Percentiles rank a stretch among this genome's conserved stretches.
phyloP scores from a whole-genome alignment of 2,329 filamentous ascomycete species.

The Venturia pyrina region DNA sequence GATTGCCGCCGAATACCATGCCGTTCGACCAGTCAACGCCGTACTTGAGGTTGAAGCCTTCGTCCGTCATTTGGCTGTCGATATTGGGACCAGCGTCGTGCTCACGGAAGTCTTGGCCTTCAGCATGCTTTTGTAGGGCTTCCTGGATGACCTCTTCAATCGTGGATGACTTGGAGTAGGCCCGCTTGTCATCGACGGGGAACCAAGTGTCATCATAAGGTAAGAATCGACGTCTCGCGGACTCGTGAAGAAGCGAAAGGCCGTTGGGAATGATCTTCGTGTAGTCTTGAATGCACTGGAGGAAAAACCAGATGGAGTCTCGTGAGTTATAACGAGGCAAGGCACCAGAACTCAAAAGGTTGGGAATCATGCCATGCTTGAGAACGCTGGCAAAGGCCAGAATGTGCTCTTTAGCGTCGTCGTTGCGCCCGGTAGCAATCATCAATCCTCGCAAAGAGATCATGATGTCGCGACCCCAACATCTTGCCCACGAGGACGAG shows the following conservation, averaged over 20 bases:
- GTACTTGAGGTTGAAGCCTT: constrained; percentile 87
- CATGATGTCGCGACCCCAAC: constrained; percentile 96
- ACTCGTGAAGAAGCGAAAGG: constrained; percentile 59
- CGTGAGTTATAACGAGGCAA: constrained; percentile 88
- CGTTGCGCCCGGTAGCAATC: constrained; percentile 78
- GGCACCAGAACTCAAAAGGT: constrained; percentile 76
- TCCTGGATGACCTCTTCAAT: constrained; percentile 89
- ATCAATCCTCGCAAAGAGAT: constrained; percentile 90
- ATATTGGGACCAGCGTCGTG: constrained; percentile 84
- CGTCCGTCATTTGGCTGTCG: constrained; percentile 84
- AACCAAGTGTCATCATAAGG: constrained; percentile 98
- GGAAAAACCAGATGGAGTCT: constrained; percentile 95
- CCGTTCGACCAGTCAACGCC: constrained; percentile 86
- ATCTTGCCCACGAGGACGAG: constrained; percentile 84
- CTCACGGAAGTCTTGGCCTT: constrained; percentile 84
- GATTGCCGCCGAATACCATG: constrained; percentile 87
- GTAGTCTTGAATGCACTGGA: constrained; percentile 94
- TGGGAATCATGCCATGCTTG: constrained; percentile 98
- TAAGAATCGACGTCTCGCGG: constrained; percentile 74
- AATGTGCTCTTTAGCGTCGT: constrained; percentile 88
- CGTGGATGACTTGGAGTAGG: constrained; percentile 76
- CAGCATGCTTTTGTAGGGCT: constrained; percentile 81
- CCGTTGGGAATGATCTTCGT: constrained; percentile 72
- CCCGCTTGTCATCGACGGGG: constrained; percentile 64
- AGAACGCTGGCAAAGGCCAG: constrained; percentile 88